Evolutionary conservation across 768 basidiomycete species (phyloP), one percentile per base, ranked within the genome.

Genomic region (Nidula microcarpa): DNA sequence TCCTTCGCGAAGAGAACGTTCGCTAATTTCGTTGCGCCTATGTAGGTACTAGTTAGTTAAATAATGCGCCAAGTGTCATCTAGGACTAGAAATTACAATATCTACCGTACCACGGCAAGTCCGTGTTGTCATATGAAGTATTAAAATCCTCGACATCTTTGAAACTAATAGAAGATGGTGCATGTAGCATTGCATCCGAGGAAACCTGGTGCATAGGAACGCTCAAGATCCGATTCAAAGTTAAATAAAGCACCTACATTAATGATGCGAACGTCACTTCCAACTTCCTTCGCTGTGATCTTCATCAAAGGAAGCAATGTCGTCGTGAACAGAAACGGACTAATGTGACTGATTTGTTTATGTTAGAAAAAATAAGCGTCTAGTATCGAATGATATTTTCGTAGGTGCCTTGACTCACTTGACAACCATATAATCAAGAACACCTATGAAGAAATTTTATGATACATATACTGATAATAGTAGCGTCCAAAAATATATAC

Each of bases 251-350:
- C 16, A 60, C 74, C 43, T 44, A 83, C 81, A 37, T 74, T 71
- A 1, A 84, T 71, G 10, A 85, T 64, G 14, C 83, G 75, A 32
- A 83, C 83, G 51, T 85, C 83, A 2, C 76, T 67, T 9, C 62
- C 68, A 1, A 72, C 63, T 41, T 70, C 61, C 11, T 68, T 53
- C 0, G 77, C 73, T 0, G 83, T 83, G 44, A 65, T 61, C 47
- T 68, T 65, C 44, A 84, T 51, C 8, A 82, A 55, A 2, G 83
- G 79, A 23, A 83, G 66, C 2, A 85, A 68, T 9, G 73, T 65
- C 16, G 68, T 65, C 10, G 78, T 82, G 53, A 84, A 70, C 4
- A 74, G 68, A 52, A 78, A 76, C 0, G 74, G 74, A 32, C 74
- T 70, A 48, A 84, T 63, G 48, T 74, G 71, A 39, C 82, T 84